Percentiles rank a stretch among this genome's conserved stretches.
phyloP scores from a whole-genome alignment of 257 asterid species.

The Rauvolfia tetraphylla region DNA sequence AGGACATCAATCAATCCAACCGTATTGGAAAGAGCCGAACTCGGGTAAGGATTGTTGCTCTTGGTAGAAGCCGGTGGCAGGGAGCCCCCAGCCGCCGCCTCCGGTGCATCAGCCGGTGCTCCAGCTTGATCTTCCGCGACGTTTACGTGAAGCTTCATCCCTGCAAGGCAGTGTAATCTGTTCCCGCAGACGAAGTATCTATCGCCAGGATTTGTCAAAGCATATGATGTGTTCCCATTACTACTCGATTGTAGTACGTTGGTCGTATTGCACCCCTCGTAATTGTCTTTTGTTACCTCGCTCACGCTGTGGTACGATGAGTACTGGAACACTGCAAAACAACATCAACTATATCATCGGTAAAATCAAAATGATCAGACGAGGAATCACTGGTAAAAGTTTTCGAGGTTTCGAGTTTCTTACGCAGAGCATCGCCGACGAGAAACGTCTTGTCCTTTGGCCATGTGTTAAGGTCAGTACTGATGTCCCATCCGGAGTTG shows the following conservation, averaged over 20 bases:
- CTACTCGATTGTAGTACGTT: constrained; percentile 56
- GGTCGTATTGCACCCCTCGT: constrained; percentile 61
- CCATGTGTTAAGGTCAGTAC: constrained; percentile 81
- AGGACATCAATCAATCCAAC: constrained; percentile 4
- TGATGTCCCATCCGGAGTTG: constrained; percentile 85
- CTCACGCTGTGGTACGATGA: constrained; percentile 57
- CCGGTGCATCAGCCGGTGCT: constrained; percentile 39
- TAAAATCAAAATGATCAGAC: background rate
- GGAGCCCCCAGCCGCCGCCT: constrained; percentile 21
- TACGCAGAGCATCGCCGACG: constrained; percentile 61
- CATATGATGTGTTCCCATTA: constrained; percentile 56
- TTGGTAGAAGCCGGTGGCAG: constrained; percentile 57
- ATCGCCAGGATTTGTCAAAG: constrained; percentile 48
- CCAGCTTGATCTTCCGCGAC: constrained; percentile 23
- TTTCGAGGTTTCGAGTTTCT: constrained; percentile 5
- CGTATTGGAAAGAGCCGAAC: constrained; percentile 17
- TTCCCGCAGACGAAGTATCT: constrained; percentile 65
- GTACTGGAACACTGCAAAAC: constrained; percentile 58
- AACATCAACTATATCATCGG: background rate
- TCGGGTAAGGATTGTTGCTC: constrained; percentile 27
- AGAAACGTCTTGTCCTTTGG: constrained; percentile 42
- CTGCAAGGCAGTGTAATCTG: constrained; percentile 69
- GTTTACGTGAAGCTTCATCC: constrained; percentile 68
- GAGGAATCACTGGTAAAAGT: background rate
- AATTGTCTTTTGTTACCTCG: constrained; percentile 49